Evolutionary conservation across 1,139 yeast species (phyloP).

Genomic region (Debaryomyces sp.): DNA sequence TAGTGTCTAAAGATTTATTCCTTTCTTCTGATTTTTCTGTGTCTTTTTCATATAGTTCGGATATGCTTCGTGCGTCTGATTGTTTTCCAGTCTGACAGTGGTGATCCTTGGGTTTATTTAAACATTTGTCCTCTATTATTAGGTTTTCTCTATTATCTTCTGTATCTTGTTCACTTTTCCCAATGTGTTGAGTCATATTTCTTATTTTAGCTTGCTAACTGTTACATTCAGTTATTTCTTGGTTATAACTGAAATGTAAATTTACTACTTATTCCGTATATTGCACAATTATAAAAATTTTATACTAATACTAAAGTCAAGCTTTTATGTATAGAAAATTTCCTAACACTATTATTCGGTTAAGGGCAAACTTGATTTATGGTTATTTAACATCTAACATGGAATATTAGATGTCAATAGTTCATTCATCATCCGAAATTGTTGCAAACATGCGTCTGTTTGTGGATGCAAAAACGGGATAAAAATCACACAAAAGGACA

Average conservation of each 20-base stretch:
- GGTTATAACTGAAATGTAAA: not conserved
- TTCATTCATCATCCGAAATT: not conserved
- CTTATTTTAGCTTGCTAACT: no score
- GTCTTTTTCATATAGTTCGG: not conserved
- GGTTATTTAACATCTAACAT: no score
- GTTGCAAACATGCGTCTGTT: not conserved
- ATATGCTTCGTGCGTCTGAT: not conserved
- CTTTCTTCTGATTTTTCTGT: not conserved
- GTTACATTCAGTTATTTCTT: no score
- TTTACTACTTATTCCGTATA: not conserved
- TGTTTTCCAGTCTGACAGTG: no score
- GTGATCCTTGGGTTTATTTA: no score
- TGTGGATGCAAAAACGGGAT: not conserved
- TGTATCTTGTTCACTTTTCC: no score
- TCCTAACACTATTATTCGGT: not conserved
- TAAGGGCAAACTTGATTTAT: not conserved
- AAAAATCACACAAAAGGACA: not conserved
- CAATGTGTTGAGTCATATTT: no score
- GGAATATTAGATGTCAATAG: not conserved
- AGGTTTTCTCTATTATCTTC: no score
- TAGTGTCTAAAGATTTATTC: not conserved
- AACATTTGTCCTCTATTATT: no score
- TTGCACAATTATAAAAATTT: not conserved
- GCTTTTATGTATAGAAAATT: not conserved
- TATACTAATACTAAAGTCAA: not conserved